A percentile compares a stretch with the other conserved stretches of the same genome.
Evolutionary conservation across 345 rosid genomes (phyloP).

Genomic region (Rhodomyrtus tomentosa): DNA sequence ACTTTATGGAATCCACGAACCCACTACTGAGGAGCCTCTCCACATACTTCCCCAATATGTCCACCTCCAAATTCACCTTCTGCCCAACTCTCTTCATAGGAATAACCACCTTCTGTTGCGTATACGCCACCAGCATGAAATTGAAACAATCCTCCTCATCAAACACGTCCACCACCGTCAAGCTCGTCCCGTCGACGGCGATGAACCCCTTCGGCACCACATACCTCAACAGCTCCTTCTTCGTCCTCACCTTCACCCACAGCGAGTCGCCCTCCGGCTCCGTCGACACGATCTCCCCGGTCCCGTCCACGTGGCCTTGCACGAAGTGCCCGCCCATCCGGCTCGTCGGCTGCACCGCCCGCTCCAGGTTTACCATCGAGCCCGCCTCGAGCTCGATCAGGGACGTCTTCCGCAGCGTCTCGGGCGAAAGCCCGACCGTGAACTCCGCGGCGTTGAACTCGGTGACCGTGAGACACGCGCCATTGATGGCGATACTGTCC

Average conservation of each 20-base stretch:
- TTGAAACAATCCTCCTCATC: constrained; percentile 68
- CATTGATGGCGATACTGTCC: constrained; percentile 79
- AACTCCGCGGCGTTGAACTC: constrained; percentile 45
- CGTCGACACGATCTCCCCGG: constrained; percentile 61
- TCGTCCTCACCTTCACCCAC: constrained; percentile 73
- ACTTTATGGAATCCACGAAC: constrained; percentile 32
- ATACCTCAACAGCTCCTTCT: constrained; percentile 39
- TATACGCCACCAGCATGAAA: constrained; percentile 78
- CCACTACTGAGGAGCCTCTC: constrained; percentile 73
- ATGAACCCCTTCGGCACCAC: constrained; percentile 82
- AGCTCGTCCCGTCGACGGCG: constrained; percentile 85
- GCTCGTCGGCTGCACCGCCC: constrained; percentile 65
- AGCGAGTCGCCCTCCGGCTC: constrained; percentile 62
- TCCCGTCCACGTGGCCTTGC: constrained; percentile 93
- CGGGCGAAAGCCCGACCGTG: constrained; percentile 65
- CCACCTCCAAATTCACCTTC: constrained; percentile 89
- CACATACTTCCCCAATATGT: constrained; percentile 84
- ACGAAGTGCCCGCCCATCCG: constrained; percentile 92
- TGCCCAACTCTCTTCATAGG: constrained; percentile 64
- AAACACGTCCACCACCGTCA: constrained; percentile 81
- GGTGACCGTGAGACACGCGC: constrained; percentile 82
- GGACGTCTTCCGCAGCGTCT: constrained; percentile 73
- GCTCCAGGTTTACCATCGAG: constrained; percentile 73
- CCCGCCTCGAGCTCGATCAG: constrained; percentile 54
- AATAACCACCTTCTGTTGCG: constrained; percentile 70